Evolutionary conservation across 768 basidiomycete genomes (phyloP).

Genomic region (Albatrellus ellisii): DNA sequence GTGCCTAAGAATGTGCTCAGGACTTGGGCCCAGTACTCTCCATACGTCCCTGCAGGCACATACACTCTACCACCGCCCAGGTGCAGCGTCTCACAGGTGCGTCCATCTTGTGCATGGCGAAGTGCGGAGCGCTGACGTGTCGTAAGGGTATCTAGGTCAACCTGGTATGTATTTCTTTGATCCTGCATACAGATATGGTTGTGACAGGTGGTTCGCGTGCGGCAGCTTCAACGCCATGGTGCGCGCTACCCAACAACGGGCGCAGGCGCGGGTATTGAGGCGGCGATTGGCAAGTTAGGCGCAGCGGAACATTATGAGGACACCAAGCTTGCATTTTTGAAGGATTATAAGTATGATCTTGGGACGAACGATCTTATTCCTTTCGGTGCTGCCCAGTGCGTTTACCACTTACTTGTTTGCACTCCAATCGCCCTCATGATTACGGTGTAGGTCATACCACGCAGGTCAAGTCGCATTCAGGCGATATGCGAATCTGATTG

Average conservation of each 20-base stretch:
- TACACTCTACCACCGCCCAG: constrained; percentile 33
- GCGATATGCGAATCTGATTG: constrained; percentile 41
- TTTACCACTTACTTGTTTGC: constrained; percentile 1
- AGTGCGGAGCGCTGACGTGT: neutral
- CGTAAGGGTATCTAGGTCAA: constrained; percentile 31
- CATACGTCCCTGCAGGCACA: constrained; percentile 34
- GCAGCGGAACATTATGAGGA: constrained; percentile 32
- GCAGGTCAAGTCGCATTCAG: constrained; percentile 38
- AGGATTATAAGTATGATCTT: constrained; percentile 43
- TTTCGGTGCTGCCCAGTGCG: constrained; percentile 54
- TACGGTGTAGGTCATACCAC: constrained; percentile 27
- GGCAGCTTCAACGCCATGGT: constrained; percentile 69
- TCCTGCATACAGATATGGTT: neutral
- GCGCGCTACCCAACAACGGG: constrained; percentile 59
- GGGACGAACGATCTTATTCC: constrained; percentile 48
- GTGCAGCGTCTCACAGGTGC: constrained; percentile 47
- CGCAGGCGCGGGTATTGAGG: constrained; percentile 28
- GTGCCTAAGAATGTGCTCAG: constrained; percentile 5
- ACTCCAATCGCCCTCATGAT: neutral
- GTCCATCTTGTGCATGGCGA: neutral
- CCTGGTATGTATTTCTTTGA: constrained; percentile 29
- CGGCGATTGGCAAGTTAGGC: constrained; percentile 41
- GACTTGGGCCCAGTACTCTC: constrained; percentile 48
- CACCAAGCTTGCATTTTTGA: constrained; percentile 40
- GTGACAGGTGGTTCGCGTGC: neutral